Conservation (phyloP, 2,329 filamentous ascomycete genomes). For the Paecilomyces formosus region DNA sequence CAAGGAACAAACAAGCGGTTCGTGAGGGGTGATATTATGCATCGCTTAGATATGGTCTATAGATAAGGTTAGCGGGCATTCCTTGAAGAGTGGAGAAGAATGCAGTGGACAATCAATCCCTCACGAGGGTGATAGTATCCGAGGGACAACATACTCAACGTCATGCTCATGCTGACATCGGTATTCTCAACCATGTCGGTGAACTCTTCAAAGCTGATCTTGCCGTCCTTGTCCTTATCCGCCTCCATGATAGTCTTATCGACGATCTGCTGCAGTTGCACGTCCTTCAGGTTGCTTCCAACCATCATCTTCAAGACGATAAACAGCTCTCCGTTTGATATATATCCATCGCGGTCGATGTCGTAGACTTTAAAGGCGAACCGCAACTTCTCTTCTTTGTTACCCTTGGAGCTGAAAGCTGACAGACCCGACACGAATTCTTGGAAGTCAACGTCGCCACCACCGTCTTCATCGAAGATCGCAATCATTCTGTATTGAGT, state of each 20-base stretch:
- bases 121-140: neutral
- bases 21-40: neutral
- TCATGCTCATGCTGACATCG: slow-evolving; percentile 62
- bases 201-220: slow-evolving; percentile 99
- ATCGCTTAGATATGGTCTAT: slow-evolving; percentile 2
- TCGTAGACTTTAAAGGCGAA: slow-evolving; percentile 99
- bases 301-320: slow-evolving; percentile 99
- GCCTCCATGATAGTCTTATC: slow-evolving; percentile 99
- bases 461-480: slow-evolving; percentile 97
- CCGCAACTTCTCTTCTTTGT: slow-evolving; percentile 96
- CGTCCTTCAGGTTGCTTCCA: slow-evolving; percentile 96
- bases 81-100: neutral
- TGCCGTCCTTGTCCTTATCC: slow-evolving; percentile 88
- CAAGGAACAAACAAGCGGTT: neutral
- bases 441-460: slow-evolving; percentile 96
- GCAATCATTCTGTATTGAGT: slow-evolving; percentile 73
- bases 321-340: slow-evolving; percentile 97
- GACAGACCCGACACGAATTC: slow-evolving; percentile 94
- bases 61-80: neutral
- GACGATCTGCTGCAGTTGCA: slow-evolving; percentile 97
- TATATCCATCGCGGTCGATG: slow-evolving; percentile 96
- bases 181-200: slow-evolving; percentile 98
- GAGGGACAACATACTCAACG: slow-evolving; percentile 45
- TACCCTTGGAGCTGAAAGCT: slow-evolving; percentile 94
- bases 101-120: neutral